Base-by-base conservation (phyloP, 805 yeast genomes). In the Wickerhamomyces chambardii region DNA sequence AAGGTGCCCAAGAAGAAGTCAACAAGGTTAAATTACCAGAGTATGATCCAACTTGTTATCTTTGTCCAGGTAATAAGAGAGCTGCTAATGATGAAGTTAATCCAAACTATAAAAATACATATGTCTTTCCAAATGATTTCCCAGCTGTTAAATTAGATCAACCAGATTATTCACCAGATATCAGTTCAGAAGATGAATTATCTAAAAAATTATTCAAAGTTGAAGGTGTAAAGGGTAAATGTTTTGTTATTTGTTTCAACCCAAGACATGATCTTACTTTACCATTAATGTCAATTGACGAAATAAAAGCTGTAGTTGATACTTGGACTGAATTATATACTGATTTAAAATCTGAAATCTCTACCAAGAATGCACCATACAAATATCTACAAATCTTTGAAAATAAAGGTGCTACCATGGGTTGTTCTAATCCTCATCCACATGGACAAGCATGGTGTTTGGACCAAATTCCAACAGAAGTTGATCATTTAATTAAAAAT, bases 391-490 rank as follows among this genome's bases (percentile, higher is more conserved):
- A 80, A 58, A 76, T 81, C 28, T 81, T 81, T 51, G 90, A 81
- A 53, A 81, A 81, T 53, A 81, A 81, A 55, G 89, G 89, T 22
- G 63, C 76, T 29, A 81, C 84, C 6, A 81, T 81, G 89, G 89
- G 89, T 28, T 81, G 89, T 50, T 79, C 86, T 4, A 81, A 81
- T 50, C 81, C 85, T 3, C 90, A 81, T 56, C 87, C 89, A 7
- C 90, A 81, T 50, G 85, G 89, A 19, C 90, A 81, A 58, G 84
- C 82, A 12, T 81, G 90, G 90, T 73, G 81, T 55, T 62, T 79
- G 36, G 78, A 70, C 42, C 55, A 65, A 6, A 59, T 79, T 12
- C 89, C 90, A 6, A 73, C 73, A 27, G 87, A 80, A 57, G 83
- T 82, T 9, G 65, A 63, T 16, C 63, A 66, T 35, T 87, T 81